These are phyloP conservation scores for Hysterium pulicare DNA, from an alignment of 2,329 filamentous ascomycete genomes.

Conservation along the genomic window DNA sequence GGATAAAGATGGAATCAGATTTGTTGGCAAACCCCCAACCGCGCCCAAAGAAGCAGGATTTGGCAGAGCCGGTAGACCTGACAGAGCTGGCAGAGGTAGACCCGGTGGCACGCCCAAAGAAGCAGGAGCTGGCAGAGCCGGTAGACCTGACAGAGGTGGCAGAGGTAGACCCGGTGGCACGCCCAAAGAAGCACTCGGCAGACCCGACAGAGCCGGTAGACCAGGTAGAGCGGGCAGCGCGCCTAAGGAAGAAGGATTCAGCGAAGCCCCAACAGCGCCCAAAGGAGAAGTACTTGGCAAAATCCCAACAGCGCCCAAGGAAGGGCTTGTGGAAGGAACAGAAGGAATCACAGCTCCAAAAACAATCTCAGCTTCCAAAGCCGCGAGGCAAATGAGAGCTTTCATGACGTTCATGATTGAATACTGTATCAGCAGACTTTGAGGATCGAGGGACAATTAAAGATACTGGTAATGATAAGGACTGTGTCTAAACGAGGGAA, in stretches of 20 bases:
- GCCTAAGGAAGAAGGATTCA: background rate
- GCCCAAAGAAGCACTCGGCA: background rate
- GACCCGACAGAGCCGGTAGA: background rate
- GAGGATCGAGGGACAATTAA: background rate
- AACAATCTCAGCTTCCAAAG: background rate
- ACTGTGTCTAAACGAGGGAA: background rate
- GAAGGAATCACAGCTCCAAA: background rate
- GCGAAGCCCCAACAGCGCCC: background rate
- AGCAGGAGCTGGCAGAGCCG: background rate
- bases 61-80: background rate
- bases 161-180: background rate
- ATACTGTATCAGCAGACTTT: background rate
- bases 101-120: background rate
- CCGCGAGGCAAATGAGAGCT: constrained; percentile 2
- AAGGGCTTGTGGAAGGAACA: background rate
- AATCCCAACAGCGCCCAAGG: background rate
- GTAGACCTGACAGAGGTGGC: background rate
- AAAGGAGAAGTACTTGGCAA: background rate
- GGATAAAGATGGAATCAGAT: background rate
- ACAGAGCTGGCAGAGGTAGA: background rate
- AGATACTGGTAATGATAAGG: background rate
- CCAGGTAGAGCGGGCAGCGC: background rate
- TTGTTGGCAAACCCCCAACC: too few species aligned
- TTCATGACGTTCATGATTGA: constrained; percentile 2
- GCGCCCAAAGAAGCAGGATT: background rate